Evolutionary conservation across 2,329 filamentous ascomycete species (phyloP), one percentile per base, ranked within the genome.

Genomic region (Pseudocercospora pini-densiflorae): DNA sequence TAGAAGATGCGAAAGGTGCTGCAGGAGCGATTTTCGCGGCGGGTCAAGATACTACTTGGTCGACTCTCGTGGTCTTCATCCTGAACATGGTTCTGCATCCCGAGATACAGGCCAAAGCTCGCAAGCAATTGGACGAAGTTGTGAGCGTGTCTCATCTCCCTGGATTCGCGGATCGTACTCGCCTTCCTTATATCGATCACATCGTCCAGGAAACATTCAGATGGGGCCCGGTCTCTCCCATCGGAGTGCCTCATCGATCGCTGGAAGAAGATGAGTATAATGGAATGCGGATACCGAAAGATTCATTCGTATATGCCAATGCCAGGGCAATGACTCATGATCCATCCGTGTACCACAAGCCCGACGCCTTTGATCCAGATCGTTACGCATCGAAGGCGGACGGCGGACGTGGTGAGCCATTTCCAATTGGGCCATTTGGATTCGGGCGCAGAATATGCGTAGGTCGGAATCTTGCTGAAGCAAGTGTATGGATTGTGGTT

Each of bases 361-460:
- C 83, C 1, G 78, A 81, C 21, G 65, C 64, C 6, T 86, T 86
- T 69, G 77, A 83, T 45, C 84, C 84, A 0, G 81, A 83, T 62
- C 76, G 84, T 5, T 86, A 81, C 68, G 61, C 75, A 1, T 73
- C 78, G 0, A 61, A 64, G 9, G 70, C 75, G 7, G 71, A 81
- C 54, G 78, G 80, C 4, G 69, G 72, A 40, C 73, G 74, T 21
- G 81, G 81, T 6, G 83, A 85, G 73, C 82, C 84, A 21, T 76
- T 79, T 55, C 83, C 82, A 0, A 77, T 74, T 19, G 84, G 55
- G 14, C 63, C 58, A 66, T 73, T 63, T 43, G 70, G 68, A 1
- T 69, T 69, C 19, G 68, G 70, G 3, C 47, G 70, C 5, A 43
- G 70, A 12, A 63, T 66, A 9, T 70, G 70, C 54, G 66, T 67